Evolutionary conservation across 129 eudicot genomes (phyloP).

Genomic region (Smallanthus sonchifolius): DNA sequence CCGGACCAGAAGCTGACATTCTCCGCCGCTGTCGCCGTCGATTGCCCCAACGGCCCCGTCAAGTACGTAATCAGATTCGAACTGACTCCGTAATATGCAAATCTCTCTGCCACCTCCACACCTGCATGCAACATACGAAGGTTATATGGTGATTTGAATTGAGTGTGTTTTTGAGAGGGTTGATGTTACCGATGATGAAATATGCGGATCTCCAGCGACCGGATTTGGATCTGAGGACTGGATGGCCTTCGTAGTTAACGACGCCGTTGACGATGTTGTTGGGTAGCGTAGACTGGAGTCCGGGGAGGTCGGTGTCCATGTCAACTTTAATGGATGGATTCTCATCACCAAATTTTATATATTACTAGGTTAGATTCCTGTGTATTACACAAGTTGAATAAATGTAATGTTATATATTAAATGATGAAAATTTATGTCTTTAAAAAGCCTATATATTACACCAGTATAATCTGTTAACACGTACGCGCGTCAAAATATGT

Average conservation of each 20-base stretch:
- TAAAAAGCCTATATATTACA: too few relatives aligned
- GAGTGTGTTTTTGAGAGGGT: not conserved
- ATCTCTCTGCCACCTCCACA: constrained; percentile 26
- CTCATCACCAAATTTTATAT: too few relatives aligned
- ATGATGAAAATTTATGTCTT: too few relatives aligned
- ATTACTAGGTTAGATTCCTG: too few relatives aligned
- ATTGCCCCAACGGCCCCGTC: constrained; percentile 3
- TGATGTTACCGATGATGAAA: constrained; percentile 9
- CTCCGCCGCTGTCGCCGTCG: constrained; percentile 11
- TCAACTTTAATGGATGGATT: too few relatives aligned
- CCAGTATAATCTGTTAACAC: too few relatives aligned
- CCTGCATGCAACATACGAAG: constrained; percentile 7
- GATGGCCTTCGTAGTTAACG: constrained; percentile 48
- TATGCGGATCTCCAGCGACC: constrained; percentile 35
- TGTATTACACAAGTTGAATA: too few relatives aligned
- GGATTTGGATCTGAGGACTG: constrained; percentile 47
- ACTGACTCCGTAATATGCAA: constrained; percentile 17
- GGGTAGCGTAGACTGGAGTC: constrained; percentile 19
- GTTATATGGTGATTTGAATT: too few relatives aligned
- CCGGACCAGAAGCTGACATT: constrained; percentile 15
- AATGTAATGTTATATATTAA: too few relatives aligned
- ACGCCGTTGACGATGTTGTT: constrained; percentile 27
- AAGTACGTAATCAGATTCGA: constrained; percentile 11
- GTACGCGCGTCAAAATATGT: too few relatives aligned
- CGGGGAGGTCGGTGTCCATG: not conserved